Conservation (phyloP, 1,284 basidiomycete genomes). For the Chondrostereum purpureum region DNA sequence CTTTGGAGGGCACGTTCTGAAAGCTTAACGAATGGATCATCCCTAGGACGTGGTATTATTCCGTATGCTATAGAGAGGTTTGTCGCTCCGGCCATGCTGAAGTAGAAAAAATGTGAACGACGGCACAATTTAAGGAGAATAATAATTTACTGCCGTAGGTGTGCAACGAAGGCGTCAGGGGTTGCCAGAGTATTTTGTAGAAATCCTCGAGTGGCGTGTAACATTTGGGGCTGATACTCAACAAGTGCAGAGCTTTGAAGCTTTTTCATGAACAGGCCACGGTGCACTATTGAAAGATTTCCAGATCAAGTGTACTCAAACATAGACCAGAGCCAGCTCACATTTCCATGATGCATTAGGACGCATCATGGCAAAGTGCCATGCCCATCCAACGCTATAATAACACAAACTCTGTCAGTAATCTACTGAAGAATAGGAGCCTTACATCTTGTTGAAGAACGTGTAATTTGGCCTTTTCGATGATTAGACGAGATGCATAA, state of each 20-base stretch:
- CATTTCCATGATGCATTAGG: slow-evolving; percentile 6
- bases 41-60: slow-evolving; percentile 5
- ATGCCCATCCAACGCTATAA: slow-evolving; percentile 5
- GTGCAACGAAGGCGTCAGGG: background rate
- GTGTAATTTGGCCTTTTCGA: slow-evolving; percentile 5
- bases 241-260: background rate
- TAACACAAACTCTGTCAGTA: background rate
- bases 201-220: background rate
- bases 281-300: slow-evolving; percentile 2
- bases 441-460: slow-evolving; percentile 11
- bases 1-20: background rate
- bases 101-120: background rate
- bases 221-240: background rate
- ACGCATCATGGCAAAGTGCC: background rate
- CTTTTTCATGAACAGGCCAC: slow-evolving; percentile 2
- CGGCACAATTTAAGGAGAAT: background rate
- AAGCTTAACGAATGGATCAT: slow-evolving; percentile 11
- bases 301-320: background rate
- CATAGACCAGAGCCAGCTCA: background rate
- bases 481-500: background rate
- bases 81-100: slow-evolving; percentile 10
- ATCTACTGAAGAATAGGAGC: background rate
- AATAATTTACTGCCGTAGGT: background rate
- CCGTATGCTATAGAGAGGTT: slow-evolving; percentile 13
- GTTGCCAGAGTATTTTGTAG: background rate